A percentile compares a stretch with the other conserved stretches of the same genome.
These are phyloP conservation scores for Helianthus annuus DNA, from an alignment of 129 eudicot genomes.

Conservation along the genomic window HanXRQr2.0-SUNRISE NC_035446.2:20841399-20841898, in stretches of 20 bases:
- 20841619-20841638: constrained; percentile 33
- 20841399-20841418: too few relatives aligned
- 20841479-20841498: constrained; percentile 82
- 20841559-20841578: not conserved
- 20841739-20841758: constrained; percentile 51
- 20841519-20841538: constrained; percentile 13
- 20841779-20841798: constrained; percentile 90
- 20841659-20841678: constrained; percentile 97
- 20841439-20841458: too few relatives aligned
- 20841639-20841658: constrained; percentile 92
- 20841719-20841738: constrained; percentile 77
- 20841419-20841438: too few relatives aligned
- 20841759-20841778: constrained; percentile 82
- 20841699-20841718: constrained; percentile 97
- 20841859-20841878: constrained; percentile 6
- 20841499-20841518: constrained; percentile 62
- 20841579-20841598: not conserved
- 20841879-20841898: not conserved
- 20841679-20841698: constrained; percentile 98
- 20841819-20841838: constrained; percentile 53
- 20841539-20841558: constrained; percentile 3
- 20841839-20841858: not conserved
- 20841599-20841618: not conserved
- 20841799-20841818: constrained; percentile 78
- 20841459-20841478: constrained; percentile 65